Base-by-base conservation (phyloP, 257 asterid species). In the Primulina huaijiensis region DNA sequence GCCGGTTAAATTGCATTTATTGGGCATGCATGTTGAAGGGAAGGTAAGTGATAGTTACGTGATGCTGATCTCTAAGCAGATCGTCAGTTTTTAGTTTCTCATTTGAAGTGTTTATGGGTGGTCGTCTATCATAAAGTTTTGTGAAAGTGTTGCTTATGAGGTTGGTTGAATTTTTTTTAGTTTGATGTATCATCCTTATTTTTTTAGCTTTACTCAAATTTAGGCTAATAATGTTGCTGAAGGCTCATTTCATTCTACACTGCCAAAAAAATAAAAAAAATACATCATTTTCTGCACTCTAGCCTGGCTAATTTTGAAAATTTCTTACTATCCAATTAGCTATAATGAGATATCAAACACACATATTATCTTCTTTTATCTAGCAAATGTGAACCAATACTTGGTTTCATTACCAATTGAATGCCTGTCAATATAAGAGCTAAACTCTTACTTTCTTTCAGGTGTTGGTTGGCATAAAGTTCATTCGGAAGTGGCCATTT, bases 11-110 rank as follows among this genome's bases (percentile, higher is more conserved):
- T 50, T 94, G 84, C 91, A 94, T 80, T 73, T 94, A 83, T 69
- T 90, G 73, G 99, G 99, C 82, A 85, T 91, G 97, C 99, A 94
- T 77, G 77, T 94, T 40, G 99, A 94, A 82, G 99, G 99, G 77
- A 94, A 91, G 97, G 99, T 88, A 74, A 74, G 77, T 61, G 62
- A 46, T 53, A 5, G 63, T 40, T 43, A 43, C 4, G 55, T 12
- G 55, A 43, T 43, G 14, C 55, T 43, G 55, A 43, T 43, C 55
- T 43, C n/a, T 6, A 14, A 43, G 55, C n/a, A 43, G 55, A 43
- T 43, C 14, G 55, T 43, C 55, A 12, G 7, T 43, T 43, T 14
- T 14, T 14, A 9, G 50, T 43, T 43, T 14, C 19, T 43, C n/a
- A 3, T 43, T 6, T 43, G n/a, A 14, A 43, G 19, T 12, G n/a